A percentile compares a stretch with the other conserved stretches of the same genome.
phyloP scores from a whole-genome alignment of 2,329 filamentous ascomycete species.

The Curvularia sp. region DNA sequence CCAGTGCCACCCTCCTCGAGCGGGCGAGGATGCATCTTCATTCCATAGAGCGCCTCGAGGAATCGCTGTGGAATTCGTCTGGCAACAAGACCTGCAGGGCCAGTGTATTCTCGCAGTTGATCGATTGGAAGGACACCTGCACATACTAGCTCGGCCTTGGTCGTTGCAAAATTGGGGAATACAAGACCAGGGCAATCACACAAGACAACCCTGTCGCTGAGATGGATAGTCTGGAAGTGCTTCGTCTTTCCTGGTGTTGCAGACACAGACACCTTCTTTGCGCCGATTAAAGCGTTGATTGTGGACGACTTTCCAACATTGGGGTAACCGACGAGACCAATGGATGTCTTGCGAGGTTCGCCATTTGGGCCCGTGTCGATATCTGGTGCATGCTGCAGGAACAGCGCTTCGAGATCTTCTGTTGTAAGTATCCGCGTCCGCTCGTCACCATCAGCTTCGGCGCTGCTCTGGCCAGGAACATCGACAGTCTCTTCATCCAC shows the following conservation, averaged over 20 bases:
- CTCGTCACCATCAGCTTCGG: conserved; percentile 51
- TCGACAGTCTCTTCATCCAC: conserved; percentile 50
- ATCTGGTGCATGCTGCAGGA: conserved; percentile 75
- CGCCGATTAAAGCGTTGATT: conserved; percentile 97
- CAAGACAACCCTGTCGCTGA: conserved; percentile 85
- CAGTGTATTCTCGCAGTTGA: conserved; percentile 90
- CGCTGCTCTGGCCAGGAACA: conserved; percentile 45
- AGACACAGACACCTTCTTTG: conserved; percentile 98
- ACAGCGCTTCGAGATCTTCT: conserved; percentile 88
- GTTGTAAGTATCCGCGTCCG: conserved; percentile 81
- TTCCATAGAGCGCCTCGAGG: conserved; percentile 91
- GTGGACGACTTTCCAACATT: conserved; percentile 99
- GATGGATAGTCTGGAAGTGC: conserved; percentile 97
- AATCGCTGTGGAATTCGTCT: conserved; percentile 86
- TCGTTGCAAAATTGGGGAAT: conserved; percentile 96
- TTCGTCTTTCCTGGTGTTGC: conserved; percentile 98
- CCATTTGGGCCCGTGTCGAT: conserved; percentile 59
- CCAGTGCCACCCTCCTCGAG: conserved; percentile 93
- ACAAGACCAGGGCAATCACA: conserved; percentile 99
- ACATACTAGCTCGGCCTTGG: conserved; percentile 94
- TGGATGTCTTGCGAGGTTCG: conserved; percentile 73
- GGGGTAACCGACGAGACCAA: conserved; percentile 95
- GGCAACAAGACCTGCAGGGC: conserved; percentile 82
- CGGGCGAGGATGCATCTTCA: conserved; percentile 81
- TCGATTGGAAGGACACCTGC: conserved; percentile 96